phyloP scores from a whole-genome alignment of 163 green algal species.

The Volvox carteri region DNA sequence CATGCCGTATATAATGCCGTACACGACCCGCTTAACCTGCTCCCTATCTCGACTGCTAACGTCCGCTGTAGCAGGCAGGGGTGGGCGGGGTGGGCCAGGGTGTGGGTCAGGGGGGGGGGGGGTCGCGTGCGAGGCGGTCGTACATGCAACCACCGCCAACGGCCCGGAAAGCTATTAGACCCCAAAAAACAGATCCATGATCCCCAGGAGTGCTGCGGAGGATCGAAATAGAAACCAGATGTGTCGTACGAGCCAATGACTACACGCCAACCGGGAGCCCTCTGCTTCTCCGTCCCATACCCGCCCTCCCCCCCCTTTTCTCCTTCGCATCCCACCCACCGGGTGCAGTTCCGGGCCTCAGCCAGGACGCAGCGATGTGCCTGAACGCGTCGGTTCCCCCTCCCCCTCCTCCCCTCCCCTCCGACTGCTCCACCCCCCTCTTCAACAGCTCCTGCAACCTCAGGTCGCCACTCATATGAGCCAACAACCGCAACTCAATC shows the following conservation, averaged over 20 bases:
- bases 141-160: too few species aligned
- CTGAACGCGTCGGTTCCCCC: conserved; percentile 69
- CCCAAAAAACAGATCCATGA: too few species aligned
- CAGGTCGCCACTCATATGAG: conserved; percentile 68
- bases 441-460: conserved; percentile 67
- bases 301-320: not conserved
- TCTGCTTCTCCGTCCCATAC: too few species aligned
- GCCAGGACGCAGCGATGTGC: conserved; percentile 73
- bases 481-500: conserved; percentile 75
- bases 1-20: conserved; percentile 82
- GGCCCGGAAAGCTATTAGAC: too few species aligned
- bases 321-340: not conserved
- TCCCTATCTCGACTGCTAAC: conserved; percentile 63
- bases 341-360: conserved; percentile 38
- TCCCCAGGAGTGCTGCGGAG: too few species aligned
- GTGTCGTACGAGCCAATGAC: too few species aligned
- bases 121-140: too few species aligned
- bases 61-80: conserved; percentile 5
- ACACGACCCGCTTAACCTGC: conserved; percentile 76
- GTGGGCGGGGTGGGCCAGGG: too few species aligned
- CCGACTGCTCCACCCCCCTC: conserved; percentile 7
- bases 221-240: too few species aligned
- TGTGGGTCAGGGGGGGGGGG: not conserved
- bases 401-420: conserved; percentile 54
- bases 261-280: too few species aligned